Conservation (phyloP, 2,329 filamentous ascomycete species). For the Fusarium sp. region DNA sequence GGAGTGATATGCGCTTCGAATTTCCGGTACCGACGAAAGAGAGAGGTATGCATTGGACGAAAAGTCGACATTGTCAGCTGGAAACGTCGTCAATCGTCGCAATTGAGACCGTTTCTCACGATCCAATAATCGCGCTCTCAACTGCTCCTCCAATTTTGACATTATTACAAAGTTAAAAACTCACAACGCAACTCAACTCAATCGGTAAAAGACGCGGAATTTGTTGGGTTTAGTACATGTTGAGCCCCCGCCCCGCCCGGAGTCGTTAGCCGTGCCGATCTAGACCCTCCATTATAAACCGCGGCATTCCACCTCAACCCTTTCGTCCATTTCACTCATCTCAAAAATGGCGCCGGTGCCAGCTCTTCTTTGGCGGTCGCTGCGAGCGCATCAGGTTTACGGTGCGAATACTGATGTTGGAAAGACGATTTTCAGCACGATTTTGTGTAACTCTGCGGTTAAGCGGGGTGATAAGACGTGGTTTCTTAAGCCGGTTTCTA, state of each 20-base stretch:
- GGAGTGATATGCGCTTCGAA: slow-evolving; percentile 73
- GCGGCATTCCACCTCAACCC: not conserved
- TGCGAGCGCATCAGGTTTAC: slow-evolving; percentile 79
- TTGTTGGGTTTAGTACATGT: slow-evolving; percentile 27
- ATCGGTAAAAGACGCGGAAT: not conserved
- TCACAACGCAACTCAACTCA: not conserved
- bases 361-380: slow-evolving; percentile 72
- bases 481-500: slow-evolving; percentile 86
- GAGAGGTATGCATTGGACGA: slow-evolving; percentile 85
- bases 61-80: slow-evolving; percentile 77
- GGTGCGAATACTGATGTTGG: slow-evolving; percentile 87
- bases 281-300: slow-evolving; percentile 17
- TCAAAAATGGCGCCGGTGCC: slow-evolving; percentile 60
- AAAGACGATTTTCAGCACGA: slow-evolving; percentile 82
- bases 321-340: not conserved
- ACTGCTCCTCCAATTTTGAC: slow-evolving; percentile 43
- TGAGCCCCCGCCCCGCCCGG: slow-evolving; percentile 17
- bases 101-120: slow-evolving; percentile 51
- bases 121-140: slow-evolving; percentile 43
- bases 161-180: not conserved
- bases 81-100: slow-evolving; percentile 65
- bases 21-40: slow-evolving; percentile 62
- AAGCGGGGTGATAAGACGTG: slow-evolving; percentile 61
- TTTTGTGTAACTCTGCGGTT: slow-evolving; percentile 72
- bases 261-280: not conserved